These are phyloP conservation scores for Carex kokanica DNA, from an alignment of 176 grass and related monocot species.

Conservation along the genomic window DNA sequence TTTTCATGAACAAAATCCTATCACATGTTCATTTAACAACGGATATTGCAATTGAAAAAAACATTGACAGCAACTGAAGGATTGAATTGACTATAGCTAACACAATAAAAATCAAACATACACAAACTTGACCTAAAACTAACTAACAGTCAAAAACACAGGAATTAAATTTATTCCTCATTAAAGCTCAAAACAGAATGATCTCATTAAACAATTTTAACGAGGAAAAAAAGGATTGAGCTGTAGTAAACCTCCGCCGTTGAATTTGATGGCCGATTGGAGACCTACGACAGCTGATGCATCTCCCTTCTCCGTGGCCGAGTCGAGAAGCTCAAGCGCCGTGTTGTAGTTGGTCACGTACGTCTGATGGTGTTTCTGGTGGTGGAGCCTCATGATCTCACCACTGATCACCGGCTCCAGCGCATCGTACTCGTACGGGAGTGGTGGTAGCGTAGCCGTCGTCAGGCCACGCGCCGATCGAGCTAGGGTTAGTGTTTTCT, in stretches of 20 bases:
- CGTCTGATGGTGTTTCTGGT: constrained; percentile 92
- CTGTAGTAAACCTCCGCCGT: constrained; percentile 58
- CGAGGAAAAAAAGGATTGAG: background rate
- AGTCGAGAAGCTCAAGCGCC: constrained; percentile 77
- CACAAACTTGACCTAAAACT: background rate
- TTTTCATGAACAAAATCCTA: background rate
- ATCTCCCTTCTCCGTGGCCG: constrained; percentile 64
- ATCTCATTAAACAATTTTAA: background rate
- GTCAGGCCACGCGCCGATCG: too few relatives aligned
- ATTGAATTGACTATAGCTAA: constrained; percentile 14
- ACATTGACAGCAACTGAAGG: constrained; percentile 7
- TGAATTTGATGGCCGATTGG: constrained; percentile 89
- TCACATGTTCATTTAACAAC: background rate
- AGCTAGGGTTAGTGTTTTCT: constrained; percentile 45
- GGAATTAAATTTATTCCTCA: too few relatives aligned
- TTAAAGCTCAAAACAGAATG: background rate
- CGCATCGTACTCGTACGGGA: constrained; percentile 66
- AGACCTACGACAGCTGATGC: constrained; percentile 49
- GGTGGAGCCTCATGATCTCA: constrained; percentile 85
- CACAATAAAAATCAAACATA: background rate
- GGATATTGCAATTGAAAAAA: background rate
- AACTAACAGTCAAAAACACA: too few relatives aligned
- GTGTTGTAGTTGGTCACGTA: constrained; percentile 93
- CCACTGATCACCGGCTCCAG: constrained; percentile 81
- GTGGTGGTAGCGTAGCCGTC: too few relatives aligned